These are phyloP conservation scores for Xylariaceae sp. DNA, from an alignment of 2,329 filamentous ascomycete species.

Conservation along the genomic window DNA sequence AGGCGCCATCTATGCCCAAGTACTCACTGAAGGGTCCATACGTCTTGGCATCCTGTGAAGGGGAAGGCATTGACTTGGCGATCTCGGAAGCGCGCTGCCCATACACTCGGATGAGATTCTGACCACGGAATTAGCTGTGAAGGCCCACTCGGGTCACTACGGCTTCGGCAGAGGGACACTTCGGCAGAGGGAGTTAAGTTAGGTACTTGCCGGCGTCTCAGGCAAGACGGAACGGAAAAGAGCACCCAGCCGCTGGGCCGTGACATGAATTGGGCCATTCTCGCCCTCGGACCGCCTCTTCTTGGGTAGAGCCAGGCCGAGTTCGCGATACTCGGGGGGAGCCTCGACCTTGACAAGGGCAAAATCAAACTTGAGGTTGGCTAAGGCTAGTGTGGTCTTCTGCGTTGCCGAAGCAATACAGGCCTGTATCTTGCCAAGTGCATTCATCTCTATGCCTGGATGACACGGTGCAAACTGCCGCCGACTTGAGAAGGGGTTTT, in stretches of 20 bases:
- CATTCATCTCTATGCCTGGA: conserved; percentile 3
- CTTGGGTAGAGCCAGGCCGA: conserved; percentile 5
- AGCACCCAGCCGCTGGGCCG: conserved; percentile 7
- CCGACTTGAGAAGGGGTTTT: too few species aligned
- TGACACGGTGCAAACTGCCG: too few species aligned
- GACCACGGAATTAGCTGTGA: neutral
- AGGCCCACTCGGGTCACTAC: too few species aligned
- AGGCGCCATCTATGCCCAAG: conserved; percentile 29
- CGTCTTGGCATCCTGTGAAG: conserved; percentile 1
- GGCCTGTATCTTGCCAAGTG: conserved; percentile 7
- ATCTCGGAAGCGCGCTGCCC: conserved; percentile 8
- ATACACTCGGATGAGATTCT: conserved; percentile 9
- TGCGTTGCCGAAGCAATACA: conserved; percentile 5
- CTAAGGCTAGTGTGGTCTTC: conserved; percentile 12
- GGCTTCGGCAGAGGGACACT: too few species aligned
- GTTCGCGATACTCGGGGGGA: conserved; percentile 6
- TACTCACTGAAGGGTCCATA: conserved; percentile 14
- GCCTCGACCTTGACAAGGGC: conserved; percentile 10
- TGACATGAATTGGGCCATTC: conserved; percentile 6
- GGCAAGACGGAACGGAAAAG: conserved; percentile 10
- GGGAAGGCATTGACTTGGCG: conserved; percentile 2
- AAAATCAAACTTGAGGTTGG: conserved; percentile 15
- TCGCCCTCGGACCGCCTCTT: conserved; percentile 7
- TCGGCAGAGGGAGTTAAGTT: too few species aligned
- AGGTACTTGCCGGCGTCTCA: conserved; percentile 3